Percentiles rank a stretch among this genome's conserved stretches.
Evolutionary conservation across 345 rosid species (phyloP).

Genomic region (Atalantia buxifolia): DNA sequence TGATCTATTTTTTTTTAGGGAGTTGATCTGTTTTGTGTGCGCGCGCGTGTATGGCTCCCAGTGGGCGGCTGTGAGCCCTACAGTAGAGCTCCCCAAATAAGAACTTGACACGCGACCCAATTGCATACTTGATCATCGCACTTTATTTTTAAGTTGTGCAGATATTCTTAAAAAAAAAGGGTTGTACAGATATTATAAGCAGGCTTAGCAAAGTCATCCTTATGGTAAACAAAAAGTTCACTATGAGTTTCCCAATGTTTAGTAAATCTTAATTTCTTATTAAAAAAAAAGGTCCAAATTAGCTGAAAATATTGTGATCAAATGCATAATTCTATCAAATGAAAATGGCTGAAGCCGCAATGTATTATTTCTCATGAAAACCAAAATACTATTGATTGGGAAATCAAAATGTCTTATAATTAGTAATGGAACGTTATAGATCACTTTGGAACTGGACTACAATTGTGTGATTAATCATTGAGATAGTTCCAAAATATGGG

Average conservation of each 20-base stretch:
- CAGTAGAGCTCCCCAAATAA: too few relatives aligned
- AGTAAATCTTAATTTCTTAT: too few relatives aligned
- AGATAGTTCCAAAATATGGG: neutral
- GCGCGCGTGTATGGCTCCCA: too few relatives aligned
- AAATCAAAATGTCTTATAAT: neutral
- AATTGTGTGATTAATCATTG: neutral
- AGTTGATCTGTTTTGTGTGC: neutral
- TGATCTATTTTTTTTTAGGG: neutral
- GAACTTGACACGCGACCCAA: too few relatives aligned
- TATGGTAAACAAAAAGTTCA: too few relatives aligned
- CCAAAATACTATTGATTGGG: neutral
- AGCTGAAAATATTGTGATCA: neutral
- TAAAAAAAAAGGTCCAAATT: too few relatives aligned
- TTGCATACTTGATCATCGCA: too few relatives aligned
- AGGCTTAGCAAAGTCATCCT: neutral
- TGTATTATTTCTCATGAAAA: neutral
- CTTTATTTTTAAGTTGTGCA: too few relatives aligned
- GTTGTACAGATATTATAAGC: too few relatives aligned
- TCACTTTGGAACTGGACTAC: neutral
- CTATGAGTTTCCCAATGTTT: too few relatives aligned
- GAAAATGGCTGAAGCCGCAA: neutral
- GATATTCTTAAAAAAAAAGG: too few relatives aligned
- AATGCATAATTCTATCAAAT: neutral
- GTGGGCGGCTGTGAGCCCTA: too few relatives aligned
- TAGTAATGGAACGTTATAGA: neutral